Evolutionary conservation across 2,329 filamentous ascomycete genomes (phyloP).

Genomic region (Stemphylium beticola): DNA sequence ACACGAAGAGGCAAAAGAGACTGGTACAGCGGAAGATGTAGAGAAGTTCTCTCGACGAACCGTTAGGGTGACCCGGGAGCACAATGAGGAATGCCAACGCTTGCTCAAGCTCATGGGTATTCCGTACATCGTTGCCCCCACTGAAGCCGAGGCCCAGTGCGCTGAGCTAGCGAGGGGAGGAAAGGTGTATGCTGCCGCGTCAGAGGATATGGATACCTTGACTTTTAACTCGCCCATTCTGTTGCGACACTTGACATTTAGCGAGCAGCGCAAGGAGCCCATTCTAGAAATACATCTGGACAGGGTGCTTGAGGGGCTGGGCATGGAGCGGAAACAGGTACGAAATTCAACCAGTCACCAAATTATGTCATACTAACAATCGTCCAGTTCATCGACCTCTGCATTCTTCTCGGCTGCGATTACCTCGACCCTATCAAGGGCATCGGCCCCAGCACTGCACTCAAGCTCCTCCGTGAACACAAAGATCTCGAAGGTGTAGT

Average conservation of each 20-base stretch:
- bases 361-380: constrained; percentile 2
- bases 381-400: constrained; percentile 89
- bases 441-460: constrained; percentile 86
- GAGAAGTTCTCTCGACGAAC: constrained; percentile 96
- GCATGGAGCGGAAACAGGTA: constrained; percentile 87
- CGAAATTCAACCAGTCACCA: constrained; percentile 17
- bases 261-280: constrained; percentile 95
- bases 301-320: constrained; percentile 82
- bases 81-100: constrained; percentile 92
- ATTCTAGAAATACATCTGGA: constrained; percentile 94
- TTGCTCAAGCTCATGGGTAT: constrained; percentile 95
- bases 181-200: constrained; percentile 95
- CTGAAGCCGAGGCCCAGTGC: constrained; percentile 96
- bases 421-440: constrained; percentile 97
- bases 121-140: constrained; percentile 92
- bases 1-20: constrained; percentile 95
- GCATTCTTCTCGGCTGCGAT: constrained; percentile 95
- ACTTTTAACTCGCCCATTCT: constrained; percentile 94
- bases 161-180: constrained; percentile 86
- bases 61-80: constrained; percentile 92
- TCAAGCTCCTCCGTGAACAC: constrained; percentile 94
- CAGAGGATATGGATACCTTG: constrained; percentile 98
- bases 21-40: constrained; percentile 93
- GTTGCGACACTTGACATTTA: constrained; percentile 91
- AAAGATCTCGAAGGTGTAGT: constrained; percentile 86